A percentile compares a stretch with the other conserved stretches of the same genome.
Evolutionary conservation across 2,329 filamentous ascomycete genomes (phyloP).

Genomic region (Bipolaris gigantea): DNA sequence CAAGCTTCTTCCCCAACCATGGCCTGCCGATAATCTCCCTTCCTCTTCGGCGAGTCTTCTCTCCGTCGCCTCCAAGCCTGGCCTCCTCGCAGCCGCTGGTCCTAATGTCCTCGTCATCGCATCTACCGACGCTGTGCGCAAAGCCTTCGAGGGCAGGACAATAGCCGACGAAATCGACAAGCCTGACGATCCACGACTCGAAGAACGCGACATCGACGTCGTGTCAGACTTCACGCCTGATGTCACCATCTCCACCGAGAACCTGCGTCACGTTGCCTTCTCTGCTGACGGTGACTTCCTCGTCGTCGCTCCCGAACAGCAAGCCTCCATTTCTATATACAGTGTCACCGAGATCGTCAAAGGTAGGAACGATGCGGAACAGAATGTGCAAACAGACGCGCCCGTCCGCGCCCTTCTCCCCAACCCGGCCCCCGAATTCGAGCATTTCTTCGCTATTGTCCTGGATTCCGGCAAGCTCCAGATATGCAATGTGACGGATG

Average conservation of each 20-base stretch:
- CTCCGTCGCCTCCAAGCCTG: conserved; percentile 76
- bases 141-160: conserved; percentile 64
- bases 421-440: conserved; percentile 75
- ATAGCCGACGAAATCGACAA: conserved; percentile 20
- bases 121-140: conserved; percentile 74
- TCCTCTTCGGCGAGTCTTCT: conserved; percentile 79
- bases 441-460: conserved; percentile 77
- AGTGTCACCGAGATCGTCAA: conserved; percentile 69
- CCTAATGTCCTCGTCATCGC: conserved; percentile 78
- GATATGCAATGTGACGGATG: conserved; percentile 75
- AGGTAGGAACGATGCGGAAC: conserved; percentile 65
- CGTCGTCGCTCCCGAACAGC: conserved; percentile 77
- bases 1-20: conserved; percentile 73
- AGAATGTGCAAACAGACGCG: conserved; percentile 76
- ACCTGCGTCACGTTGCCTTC: conserved; percentile 86
- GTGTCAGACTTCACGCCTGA: conserved; percentile 73
- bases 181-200: conserved; percentile 8
- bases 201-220: conserved; percentile 59
- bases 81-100: conserved; percentile 83
- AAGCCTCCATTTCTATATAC: conserved; percentile 78
- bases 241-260: conserved; percentile 70
- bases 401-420: conserved; percentile 74
- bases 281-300: conserved; percentile 86
- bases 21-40: conserved; percentile 71
- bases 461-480: conserved; percentile 78